These are phyloP conservation scores for Alternaria sp. DNA, from an alignment of 2,329 filamentous ascomycete genomes.

Conservation along the genomic window DNA sequence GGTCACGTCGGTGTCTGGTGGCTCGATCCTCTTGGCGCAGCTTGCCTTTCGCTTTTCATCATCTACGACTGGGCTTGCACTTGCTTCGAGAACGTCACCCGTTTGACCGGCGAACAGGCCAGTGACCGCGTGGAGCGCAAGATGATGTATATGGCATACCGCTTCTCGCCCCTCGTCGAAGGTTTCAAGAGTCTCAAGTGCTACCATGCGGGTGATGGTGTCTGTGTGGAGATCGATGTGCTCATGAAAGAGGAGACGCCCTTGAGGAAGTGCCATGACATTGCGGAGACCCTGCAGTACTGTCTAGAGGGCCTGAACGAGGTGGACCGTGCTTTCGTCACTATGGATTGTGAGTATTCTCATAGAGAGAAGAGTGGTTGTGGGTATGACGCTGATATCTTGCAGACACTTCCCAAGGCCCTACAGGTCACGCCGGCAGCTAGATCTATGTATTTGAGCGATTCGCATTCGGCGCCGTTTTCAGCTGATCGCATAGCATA, in stretches of 20 bases:
- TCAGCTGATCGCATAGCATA: not conserved
- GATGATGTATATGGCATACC: constrained; percentile 65
- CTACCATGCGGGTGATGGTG: constrained; percentile 68
- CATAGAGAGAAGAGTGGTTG: not conserved
- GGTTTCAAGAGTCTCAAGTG: constrained; percentile 63
- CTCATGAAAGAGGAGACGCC: constrained; percentile 62
- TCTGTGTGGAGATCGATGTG: constrained; percentile 69
- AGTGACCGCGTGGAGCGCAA: constrained; percentile 61
- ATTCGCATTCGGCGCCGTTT: not conserved
- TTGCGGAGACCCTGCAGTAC: constrained; percentile 69
- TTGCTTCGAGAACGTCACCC: constrained; percentile 64
- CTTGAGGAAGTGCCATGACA: constrained; percentile 62
- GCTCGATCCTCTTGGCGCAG: constrained; percentile 69
- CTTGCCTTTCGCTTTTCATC: constrained; percentile 69
- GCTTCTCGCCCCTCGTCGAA: constrained; percentile 61
- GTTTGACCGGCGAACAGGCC: constrained; percentile 65
- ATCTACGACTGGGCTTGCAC: constrained; percentile 73
- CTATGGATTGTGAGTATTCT: constrained; percentile 55
- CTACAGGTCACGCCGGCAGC: constrained; percentile 27
- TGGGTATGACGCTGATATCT: constrained; percentile 7
- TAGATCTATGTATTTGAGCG: not conserved
- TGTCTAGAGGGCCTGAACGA: constrained; percentile 63
- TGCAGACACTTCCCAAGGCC: constrained; percentile 32
- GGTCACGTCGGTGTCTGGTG: constrained; percentile 67
- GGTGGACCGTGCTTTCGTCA: constrained; percentile 61